These are phyloP conservation scores for Fragilaria crotonensis DNA, from an alignment of 108 stramenopile genomes.

Conservation along the genomic window DNA sequence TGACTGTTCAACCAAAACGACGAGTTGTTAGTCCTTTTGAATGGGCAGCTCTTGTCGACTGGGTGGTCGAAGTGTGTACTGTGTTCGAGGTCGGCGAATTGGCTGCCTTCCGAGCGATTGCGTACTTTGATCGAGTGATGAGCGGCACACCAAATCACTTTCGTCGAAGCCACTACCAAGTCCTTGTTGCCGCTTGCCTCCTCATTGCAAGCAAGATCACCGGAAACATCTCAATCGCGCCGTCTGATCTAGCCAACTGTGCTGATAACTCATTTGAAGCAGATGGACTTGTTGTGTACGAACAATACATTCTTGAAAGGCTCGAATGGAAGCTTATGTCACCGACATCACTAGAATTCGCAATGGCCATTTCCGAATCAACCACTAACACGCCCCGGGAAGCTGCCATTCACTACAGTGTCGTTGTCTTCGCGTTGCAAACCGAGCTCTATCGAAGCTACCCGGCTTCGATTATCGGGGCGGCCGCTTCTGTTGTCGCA, in stretches of 20 bases:
- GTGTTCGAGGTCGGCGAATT: conserved; percentile 20
- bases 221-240: neutral
- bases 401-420: neutral
- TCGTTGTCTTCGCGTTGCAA: conserved; percentile 9
- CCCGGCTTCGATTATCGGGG: conserved; percentile 18
- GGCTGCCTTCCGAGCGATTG: conserved; percentile 25
- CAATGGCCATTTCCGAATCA: neutral
- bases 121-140: conserved; percentile 17
- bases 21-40: neutral
- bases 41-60: conserved; percentile 22
- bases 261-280: conserved; percentile 23
- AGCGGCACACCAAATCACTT: conserved; percentile 4
- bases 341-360: conserved; percentile 1
- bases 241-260: conserved; percentile 17
- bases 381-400: neutral
- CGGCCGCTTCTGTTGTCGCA: conserved; percentile 11
- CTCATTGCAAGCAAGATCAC: conserved; percentile 22
- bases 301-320: conserved; percentile 11
- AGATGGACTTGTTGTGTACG: neutral
- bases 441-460: conserved; percentile 4
- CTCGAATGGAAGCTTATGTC: conserved; percentile 22
- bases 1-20: neutral
- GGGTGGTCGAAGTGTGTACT: conserved; percentile 22
- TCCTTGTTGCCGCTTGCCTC: conserved; percentile 23
- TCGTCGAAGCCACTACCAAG: conserved; percentile 15